phyloP scores from a whole-genome alignment of 2,329 filamentous ascomycete genomes.

The Aciculosporium take region DNA sequence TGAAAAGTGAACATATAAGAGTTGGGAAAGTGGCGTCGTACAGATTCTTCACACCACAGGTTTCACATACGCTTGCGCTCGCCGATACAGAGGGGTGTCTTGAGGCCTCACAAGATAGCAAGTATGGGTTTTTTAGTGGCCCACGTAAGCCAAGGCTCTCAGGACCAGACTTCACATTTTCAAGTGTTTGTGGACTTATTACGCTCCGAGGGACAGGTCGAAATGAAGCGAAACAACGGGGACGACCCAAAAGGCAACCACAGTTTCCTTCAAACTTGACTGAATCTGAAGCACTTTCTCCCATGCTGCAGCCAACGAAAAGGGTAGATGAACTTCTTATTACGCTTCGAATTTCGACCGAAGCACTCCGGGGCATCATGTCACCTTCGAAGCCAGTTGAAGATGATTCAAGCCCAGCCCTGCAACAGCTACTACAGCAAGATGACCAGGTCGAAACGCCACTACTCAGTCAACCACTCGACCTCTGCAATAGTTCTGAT shows the following conservation, averaged over 20 bases:
- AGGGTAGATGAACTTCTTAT: background rate
- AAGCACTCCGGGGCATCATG: background rate
- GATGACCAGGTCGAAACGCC: background rate
- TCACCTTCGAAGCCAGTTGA: background rate
- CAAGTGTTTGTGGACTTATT: background rate
- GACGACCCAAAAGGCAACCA: background rate
- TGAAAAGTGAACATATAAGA: conserved; percentile 22
- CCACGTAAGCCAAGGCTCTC: background rate
- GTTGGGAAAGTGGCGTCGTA: conserved; percentile 24
- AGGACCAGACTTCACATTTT: background rate
- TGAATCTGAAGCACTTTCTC: background rate
- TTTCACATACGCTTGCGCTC: background rate
- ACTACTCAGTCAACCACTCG: background rate
- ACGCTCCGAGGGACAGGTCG: background rate
- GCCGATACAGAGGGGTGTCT: background rate
- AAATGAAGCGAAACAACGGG: background rate
- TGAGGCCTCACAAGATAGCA: conserved; percentile 2
- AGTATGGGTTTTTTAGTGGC: conserved; percentile 6
- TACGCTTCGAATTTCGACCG: conserved; percentile 2
- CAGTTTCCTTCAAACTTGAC: background rate
- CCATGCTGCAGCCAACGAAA: background rate
- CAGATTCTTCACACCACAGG: conserved; percentile 14
- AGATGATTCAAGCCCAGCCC: background rate
- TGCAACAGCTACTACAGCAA: background rate
- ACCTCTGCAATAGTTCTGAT: background rate